Base-by-base conservation (phyloP, 176 grass and related monocot genomes). In the Avena eriantha region DNA sequence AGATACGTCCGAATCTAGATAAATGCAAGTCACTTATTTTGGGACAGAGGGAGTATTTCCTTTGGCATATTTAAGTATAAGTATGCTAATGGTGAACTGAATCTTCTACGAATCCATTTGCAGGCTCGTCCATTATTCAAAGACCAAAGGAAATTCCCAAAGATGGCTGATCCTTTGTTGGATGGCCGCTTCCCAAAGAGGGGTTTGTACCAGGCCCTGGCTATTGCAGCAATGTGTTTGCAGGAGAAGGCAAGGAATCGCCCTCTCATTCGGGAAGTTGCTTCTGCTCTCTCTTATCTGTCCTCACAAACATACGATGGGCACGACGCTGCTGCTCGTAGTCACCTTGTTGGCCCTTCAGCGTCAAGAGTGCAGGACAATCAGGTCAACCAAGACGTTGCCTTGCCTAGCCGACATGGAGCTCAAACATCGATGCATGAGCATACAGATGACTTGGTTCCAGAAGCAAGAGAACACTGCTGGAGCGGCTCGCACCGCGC, bases 71-170 rank as follows among this genome's bases (percentile, higher is more conserved):
- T 31, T 18, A 79, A 69, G 19, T 70, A 7, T 21, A 57, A 23
- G 61, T 78, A 76, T 75, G 21, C 74, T 76, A 58, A 76, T 80
- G 41, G 60, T 61, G 15, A 75, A 75, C 14, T 73, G 15, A 87
- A 82, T 59, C n/a, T 69, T 80, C 47, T 63, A 18, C 14, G 4
- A 21, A 93, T 73, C 31, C 74, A 46, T 89, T 61, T 83, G 31
- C 86, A 97, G 95, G 92, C 95, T 72, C 90, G 92, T 48, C 95
- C 95, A 50, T 84, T 97, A 66, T 97, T 97, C 84, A 97, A 94
- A 86, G 90, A 94, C 85, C 84, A 86, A 88, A 89, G 78, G 43
- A 97, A 91, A 22, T 97, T 94, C 77, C 47, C 90, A 41, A 94
- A 73, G 78, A 97, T 97, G 92, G 92, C 84, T 14, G 92, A 97